Conservation (phyloP, 1,139 yeast genomes). For the Schwanniomyces etchellsii region DNA sequence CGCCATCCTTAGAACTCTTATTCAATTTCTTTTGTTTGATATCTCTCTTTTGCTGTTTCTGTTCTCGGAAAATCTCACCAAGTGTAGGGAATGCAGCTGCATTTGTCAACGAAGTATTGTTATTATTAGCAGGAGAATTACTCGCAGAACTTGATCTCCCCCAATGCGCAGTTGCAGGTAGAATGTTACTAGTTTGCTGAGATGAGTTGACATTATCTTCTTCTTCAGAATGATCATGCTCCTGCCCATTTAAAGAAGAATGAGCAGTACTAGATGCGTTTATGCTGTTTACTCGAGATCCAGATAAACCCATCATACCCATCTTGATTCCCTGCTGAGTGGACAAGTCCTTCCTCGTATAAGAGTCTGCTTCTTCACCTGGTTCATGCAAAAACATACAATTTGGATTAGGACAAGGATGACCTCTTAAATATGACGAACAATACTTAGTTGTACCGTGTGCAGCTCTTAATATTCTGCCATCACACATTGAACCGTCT, state of each 20-base stretch:
- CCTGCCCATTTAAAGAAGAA: conserved; percentile 9
- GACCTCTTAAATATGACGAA: conserved; percentile 89
- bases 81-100: conserved; percentile 68
- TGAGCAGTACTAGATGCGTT: conserved; percentile 3
- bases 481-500: conserved; percentile 93
- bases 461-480: conserved; percentile 82
- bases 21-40: conserved; percentile 22
- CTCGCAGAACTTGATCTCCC: conserved; percentile 32
- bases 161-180: conserved; percentile 60
- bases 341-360: conserved; percentile 86
- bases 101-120: conserved; percentile 38
- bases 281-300: conserved; percentile 8
- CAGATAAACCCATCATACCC: conserved; percentile 38
- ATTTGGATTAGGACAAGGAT: conserved; percentile 95
- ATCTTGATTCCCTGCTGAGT: conserved; percentile 71
- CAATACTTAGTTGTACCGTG: conserved; percentile 99
- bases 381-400: conserved; percentile 99
- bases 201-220: conserved; percentile 8
- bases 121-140: conserved; percentile 31
- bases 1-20: conserved; percentile 21
- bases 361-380: conserved; percentile 97
- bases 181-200: conserved; percentile 8
- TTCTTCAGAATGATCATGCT: conserved; percentile 13
- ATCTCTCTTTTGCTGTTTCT: conserved; percentile 28
- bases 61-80: conserved; percentile 54